Percentiles rank a stretch among this genome's conserved stretches.
phyloP scores from a whole-genome alignment of 139 green algal species.

The Auxenochlorella pyrenoidosa region DNA sequence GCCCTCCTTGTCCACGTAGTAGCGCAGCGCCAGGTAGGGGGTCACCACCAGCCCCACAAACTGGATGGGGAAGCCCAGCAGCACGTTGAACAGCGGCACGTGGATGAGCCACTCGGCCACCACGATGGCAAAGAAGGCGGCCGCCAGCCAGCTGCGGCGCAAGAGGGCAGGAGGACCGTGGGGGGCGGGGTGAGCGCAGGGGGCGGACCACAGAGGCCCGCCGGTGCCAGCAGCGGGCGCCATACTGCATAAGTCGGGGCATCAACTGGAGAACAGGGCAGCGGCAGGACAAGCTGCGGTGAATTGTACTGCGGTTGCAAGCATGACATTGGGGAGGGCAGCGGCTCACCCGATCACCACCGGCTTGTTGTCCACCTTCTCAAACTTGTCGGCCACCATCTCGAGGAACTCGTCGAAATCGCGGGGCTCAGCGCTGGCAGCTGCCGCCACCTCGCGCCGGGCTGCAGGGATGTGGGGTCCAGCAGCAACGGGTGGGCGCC shows the following conservation, averaged over 20 bases:
- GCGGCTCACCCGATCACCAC: constrained; percentile 23
- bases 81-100: constrained; percentile 70
- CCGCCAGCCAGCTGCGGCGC: constrained; percentile 40
- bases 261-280: too few species aligned
- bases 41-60: constrained; percentile 61
- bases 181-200: neutral
- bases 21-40: constrained; percentile 42
- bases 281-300: too few species aligned
- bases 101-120: constrained; percentile 77
- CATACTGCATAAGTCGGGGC: too few species aligned
- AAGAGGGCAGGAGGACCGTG: neutral
- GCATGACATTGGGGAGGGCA: neutral
- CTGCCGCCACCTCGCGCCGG: constrained; percentile 9
- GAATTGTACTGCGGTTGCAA: neutral
- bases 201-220: neutral
- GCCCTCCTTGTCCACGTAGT: constrained; percentile 29
- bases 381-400: constrained; percentile 40
- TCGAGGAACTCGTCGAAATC: constrained; percentile 44
- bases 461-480: neutral
- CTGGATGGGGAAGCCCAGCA: constrained; percentile 74
- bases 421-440: constrained; percentile 1
- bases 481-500: neutral
- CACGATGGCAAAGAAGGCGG: constrained; percentile 57
- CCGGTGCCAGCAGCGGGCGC: too few species aligned
- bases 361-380: constrained; percentile 48